These are phyloP conservation scores for Thyridium curvatum DNA, from an alignment of 2,329 filamentous ascomycete genomes.

Conservation along the genomic window DNA sequence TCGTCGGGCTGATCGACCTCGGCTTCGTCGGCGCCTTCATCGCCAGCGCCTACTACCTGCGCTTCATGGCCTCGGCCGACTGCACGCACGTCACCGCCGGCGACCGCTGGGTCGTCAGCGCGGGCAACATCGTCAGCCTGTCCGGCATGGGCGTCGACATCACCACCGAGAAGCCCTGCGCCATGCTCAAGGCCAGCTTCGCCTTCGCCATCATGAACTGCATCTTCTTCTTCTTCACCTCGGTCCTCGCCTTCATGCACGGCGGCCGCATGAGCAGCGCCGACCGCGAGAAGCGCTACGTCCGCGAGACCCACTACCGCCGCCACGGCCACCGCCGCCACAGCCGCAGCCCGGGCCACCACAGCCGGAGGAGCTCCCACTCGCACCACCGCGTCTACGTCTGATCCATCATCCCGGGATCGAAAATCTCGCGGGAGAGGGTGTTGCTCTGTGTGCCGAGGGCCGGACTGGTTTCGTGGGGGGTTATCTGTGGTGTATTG, in stretches of 20 bases:
- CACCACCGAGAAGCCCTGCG: slow-evolving; percentile 68
- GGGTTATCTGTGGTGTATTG: too few relatives aligned
- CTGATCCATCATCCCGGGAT: slow-evolving; percentile 11
- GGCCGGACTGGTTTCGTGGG: too few relatives aligned
- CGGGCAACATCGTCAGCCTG: slow-evolving; percentile 57
- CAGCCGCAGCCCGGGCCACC: slow-evolving; percentile 31
- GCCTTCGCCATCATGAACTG: slow-evolving; percentile 86
- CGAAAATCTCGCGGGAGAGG: too few relatives aligned
- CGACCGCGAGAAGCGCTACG: slow-evolving; percentile 42
- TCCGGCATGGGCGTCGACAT: slow-evolving; percentile 44
- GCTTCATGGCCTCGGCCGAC: slow-evolving; percentile 54
- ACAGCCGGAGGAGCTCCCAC: slow-evolving; percentile 31
- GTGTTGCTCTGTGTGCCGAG: too few relatives aligned
- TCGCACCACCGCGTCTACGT: slow-evolving; percentile 48
- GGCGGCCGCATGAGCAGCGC: slow-evolving; percentile 33
- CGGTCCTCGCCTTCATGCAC: slow-evolving; percentile 59
- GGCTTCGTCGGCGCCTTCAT: slow-evolving; percentile 59
- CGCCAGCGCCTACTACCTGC: slow-evolving; percentile 53
- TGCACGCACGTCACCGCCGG: slow-evolving; percentile 55
- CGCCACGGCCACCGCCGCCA: slow-evolving; percentile 32
- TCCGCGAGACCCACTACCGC: slow-evolving; percentile 37
- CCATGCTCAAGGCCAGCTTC: slow-evolving; percentile 87
- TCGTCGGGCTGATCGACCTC: slow-evolving; percentile 55
- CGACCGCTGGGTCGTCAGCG: slow-evolving; percentile 45
- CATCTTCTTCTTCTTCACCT: slow-evolving; percentile 74